These are phyloP conservation scores for Venturia asperata DNA, from an alignment of 2,329 filamentous ascomycete genomes.

Conservation along the genomic window DNA sequence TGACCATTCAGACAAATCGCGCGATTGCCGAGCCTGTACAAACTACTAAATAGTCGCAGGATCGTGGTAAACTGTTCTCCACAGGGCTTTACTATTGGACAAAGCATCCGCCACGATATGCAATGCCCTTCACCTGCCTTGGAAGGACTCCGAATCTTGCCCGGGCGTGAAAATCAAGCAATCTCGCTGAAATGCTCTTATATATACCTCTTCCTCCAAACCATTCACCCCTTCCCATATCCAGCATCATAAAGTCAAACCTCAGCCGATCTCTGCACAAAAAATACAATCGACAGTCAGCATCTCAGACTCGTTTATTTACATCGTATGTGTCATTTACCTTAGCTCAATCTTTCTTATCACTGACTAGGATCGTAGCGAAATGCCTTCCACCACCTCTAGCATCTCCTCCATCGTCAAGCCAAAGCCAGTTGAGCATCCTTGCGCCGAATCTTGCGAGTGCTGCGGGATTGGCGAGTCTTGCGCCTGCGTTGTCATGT, in stretches of 20 bases:
- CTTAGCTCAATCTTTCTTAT: background rate
- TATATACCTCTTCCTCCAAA: background rate
- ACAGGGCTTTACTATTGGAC: constrained; percentile 8
- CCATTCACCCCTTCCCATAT: background rate
- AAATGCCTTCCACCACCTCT: constrained; percentile 14
- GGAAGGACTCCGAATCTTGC: background rate
- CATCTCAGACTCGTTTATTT: background rate
- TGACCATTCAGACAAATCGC: constrained; percentile 2
- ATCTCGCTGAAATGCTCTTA: background rate
- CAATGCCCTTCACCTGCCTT: background rate
- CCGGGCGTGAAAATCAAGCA: background rate
- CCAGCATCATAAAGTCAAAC: background rate
- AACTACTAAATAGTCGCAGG: background rate
- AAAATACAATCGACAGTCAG: background rate
- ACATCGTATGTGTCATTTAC: background rate
- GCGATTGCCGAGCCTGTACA: background rate
- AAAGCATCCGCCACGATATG: background rate
- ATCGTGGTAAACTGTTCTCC: background rate
- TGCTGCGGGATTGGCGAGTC: constrained; percentile 16
- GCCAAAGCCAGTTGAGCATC: constrained; percentile 15
- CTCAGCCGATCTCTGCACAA: background rate
- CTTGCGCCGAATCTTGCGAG: constrained; percentile 15
- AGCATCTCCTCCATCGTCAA: constrained; percentile 15
- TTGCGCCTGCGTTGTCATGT: constrained; percentile 15
- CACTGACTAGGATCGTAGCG: background rate